Base-by-base conservation (phyloP, 345 rosid genomes). In the Aquilaria yunnanensis region DNA sequence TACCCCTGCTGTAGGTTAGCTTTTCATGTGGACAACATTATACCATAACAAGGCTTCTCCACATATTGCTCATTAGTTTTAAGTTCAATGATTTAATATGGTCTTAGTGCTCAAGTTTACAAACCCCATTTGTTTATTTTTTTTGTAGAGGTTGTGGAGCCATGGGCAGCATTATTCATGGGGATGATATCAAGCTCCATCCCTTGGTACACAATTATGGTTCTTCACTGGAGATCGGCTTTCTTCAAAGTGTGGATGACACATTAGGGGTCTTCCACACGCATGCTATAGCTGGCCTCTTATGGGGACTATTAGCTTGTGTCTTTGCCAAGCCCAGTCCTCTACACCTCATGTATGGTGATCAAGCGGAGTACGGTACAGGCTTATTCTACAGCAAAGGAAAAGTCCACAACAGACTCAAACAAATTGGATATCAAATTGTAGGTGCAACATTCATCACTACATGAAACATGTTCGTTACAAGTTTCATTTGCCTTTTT, bases 121-220 rank as follows among this genome's bases (percentile, higher is more conserved):
- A 37, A 37, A 4, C 2, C 8, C 8, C 2, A 37, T 37, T 37
- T 37, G 4, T 8, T 8, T 8, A 34, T 6, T 34, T 34, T 34
- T 34, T 3, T 3, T 1, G 6, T 34, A 75, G 88, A 83, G 41
- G 13, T 85, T 29, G 86, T 85, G 50, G 83, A 78, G 62, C 48
- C 86, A 49, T 83, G 86, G 91, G 85, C 83, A n/a, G 84, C 88
- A 10, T 59, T 67, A 7, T 9, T 80, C 51, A 80, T 82, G 85
- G 88, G 88, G 9, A 61, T 33, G 31, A 61, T 74, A 67, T 79
- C 86, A 0, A 83, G 85, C 3, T 66, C 76, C 1, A 41, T 81
- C 2, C 79, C 91, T 14, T 78, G 91, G 88, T 85, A 78, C 72
- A 85, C 88, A 1, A 83, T 85, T 88, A 83, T 83, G 91, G 71